Evolutionary conservation across 257 asterid species (phyloP).

Genomic region (Osmanthus fragrans): DNA sequence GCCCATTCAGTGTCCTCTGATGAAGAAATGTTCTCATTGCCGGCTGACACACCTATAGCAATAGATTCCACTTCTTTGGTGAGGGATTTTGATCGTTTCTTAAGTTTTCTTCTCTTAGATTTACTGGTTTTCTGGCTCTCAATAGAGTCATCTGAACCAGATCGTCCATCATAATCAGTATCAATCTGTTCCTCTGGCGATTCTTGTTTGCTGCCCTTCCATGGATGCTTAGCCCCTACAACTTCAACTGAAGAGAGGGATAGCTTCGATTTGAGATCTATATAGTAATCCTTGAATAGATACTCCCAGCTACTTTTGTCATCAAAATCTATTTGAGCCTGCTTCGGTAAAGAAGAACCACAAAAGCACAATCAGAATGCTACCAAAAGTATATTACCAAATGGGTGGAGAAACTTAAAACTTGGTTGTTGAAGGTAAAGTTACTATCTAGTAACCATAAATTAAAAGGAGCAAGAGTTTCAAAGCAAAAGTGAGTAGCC

Average conservation of each 20-base stretch:
- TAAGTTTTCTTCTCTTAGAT: conserved; percentile 64
- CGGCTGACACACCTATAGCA: conserved; percentile 31
- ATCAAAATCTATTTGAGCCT: conserved; percentile 73
- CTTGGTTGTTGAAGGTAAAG: conserved; percentile 2
- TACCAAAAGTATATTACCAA: not conserved
- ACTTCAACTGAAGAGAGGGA: conserved; percentile 70
- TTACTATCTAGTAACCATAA: conserved; percentile 7
- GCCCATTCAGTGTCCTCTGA: conserved; percentile 81
- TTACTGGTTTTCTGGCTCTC: conserved; percentile 55
- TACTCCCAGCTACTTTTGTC: conserved; percentile 92
- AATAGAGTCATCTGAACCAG: conserved; percentile 56
- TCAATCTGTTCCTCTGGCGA: conserved; percentile 51
- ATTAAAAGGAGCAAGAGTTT: not conserved
- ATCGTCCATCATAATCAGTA: conserved; percentile 50
- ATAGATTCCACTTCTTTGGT: conserved; percentile 40
- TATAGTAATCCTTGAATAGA: conserved; percentile 88
- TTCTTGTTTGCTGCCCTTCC: conserved; percentile 68
- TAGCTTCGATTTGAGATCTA: conserved; percentile 71
- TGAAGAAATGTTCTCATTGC: conserved; percentile 40
- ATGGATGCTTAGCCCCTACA: conserved; percentile 75
- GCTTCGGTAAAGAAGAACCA: conserved; percentile 34
- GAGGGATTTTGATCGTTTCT: conserved; percentile 54
- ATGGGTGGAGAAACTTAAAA: not conserved
- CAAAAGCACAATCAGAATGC: conserved; percentile 34
- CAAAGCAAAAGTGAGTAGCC: conserved; percentile 2